Evolutionary conservation across 768 basidiomycete species (phyloP), one percentile per base, ranked within the genome.

Genomic region (Myochromella boudieri): DNA sequence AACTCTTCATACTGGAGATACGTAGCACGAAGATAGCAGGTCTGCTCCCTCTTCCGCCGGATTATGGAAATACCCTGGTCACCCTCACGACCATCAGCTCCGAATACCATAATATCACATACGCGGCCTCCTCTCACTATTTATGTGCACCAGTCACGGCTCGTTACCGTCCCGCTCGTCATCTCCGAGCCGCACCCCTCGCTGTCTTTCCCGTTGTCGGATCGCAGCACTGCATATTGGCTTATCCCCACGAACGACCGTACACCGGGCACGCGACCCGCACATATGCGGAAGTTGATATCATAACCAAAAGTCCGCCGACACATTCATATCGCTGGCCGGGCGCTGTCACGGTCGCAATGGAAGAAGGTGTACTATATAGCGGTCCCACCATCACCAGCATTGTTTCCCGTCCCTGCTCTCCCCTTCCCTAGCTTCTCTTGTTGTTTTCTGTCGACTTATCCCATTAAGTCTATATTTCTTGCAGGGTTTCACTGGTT

Each of bases 1-100:
- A 78, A 77, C 51, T 46, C 62, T 21, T 37, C 52, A 20, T 78
- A 72, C 60, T 78, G 77, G 77, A 58, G 72, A 63, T 75, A 73
- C 54, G 53, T 78, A 32, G 72, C 70, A 5, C 69, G 75, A 54
- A 67, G 77, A 68, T 78, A 59, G 33, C 12, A 18, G 40, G 33
- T 21, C 21, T 27, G n/a, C n/a, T n/a, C 40, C 29, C 15, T 34
- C 10, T 24, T 29, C 32, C 26, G 24, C 47, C 26, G 36, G n/a
- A n/a, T n/a, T n/a, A n/a, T 24, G 32, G 17, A 24, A 44, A 42
- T 27, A 40, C 39, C 52, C 33, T 24, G 37, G 46, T 50, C 50
- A 22, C 52, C 50, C 37, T 52, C 52, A 45, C 52, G 47, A 53
- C 52, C 48, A 48, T 53, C 51, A 47, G 26, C 21, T 40, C 46